Evolutionary conservation across 208 protist genomes (phyloP), one percentile per base, ranked within the genome.

Genomic region (Leishmania major): DNA sequence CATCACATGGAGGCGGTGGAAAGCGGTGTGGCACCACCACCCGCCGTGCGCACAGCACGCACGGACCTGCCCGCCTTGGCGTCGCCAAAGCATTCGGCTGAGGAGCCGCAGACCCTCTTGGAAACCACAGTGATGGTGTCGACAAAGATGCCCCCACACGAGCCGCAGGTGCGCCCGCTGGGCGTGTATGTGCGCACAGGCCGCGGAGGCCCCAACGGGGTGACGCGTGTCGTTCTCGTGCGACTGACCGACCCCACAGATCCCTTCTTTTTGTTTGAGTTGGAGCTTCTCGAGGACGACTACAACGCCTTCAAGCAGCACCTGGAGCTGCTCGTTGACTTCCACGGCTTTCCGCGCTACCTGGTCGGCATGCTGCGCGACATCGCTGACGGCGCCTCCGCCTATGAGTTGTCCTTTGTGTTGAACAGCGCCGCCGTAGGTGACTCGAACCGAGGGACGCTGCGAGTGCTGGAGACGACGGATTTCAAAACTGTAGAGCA

Each of bases 261-360:
- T 77, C 91, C 95, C 1, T 97, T 97, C 40, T 94, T 96, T 79
- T 81, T 97, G 19, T 97, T 90, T 80, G 91, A 96, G 84, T 57
- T 97, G 49, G 88, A 95, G 78, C 86, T 97, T 4, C 86, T 88
- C 35, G 95, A 97, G 85, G 92, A 95, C 77, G 95, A 97, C 87
- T 97, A 97, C 81, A 88, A 87, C 35, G 78, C 73, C 77, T 96
- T 96, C 79, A 93, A 94, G 82, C 90, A 96, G 77, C 83, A 84
- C 35, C 84, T 95, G 13, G 92, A 97, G 84, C 88, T 97, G 8
- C 76, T 89, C n/a, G 92, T 97, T 0, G 93, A 97, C 87, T 96
- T 97, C 51, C 80, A 83, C 49, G 92, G 87, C 17, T 97, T 97
- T 78, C 93, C 95, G n/a, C 85, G 81, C 35, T 95, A 92, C 79